Conservation (phyloP, 1,284 basidiomycete genomes). For the Sutorius eximius region DNA sequence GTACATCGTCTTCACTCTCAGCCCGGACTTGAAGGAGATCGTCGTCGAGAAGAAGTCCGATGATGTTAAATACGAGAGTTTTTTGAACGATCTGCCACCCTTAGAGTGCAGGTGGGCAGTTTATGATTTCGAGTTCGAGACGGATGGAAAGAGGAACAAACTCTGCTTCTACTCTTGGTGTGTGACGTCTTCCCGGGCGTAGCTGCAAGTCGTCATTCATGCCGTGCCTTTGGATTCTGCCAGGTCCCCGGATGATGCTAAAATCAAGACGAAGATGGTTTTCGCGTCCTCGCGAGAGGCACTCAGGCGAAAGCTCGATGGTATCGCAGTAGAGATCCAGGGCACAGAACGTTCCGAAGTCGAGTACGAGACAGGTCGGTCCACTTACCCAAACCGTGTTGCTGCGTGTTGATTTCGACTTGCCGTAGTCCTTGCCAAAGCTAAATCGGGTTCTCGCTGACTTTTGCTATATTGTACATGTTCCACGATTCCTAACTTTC, state of each 20-base stretch:
- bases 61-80: slow-evolving; percentile 67
- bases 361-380: slow-evolving; percentile 73
- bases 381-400: not conserved
- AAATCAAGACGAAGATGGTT: slow-evolving; percentile 94
- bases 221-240: not conserved
- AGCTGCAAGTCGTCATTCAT: not conserved
- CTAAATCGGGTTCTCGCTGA: slow-evolving; percentile 14
- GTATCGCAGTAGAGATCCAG: slow-evolving; percentile 82
- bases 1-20: slow-evolving; percentile 86
- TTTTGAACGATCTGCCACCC: slow-evolving; percentile 76
- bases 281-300: slow-evolving; percentile 92
- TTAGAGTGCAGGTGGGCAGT: slow-evolving; percentile 85
- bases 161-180: slow-evolving; percentile 85
- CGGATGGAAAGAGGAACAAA: slow-evolving; percentile 86
- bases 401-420: slow-evolving; percentile 5
- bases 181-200: slow-evolving; percentile 28
- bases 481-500: not conserved
- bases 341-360: slow-evolving; percentile 84
- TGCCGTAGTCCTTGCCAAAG: slow-evolving; percentile 22
- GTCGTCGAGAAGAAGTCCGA: slow-evolving; percentile 64
- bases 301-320: slow-evolving; percentile 70
- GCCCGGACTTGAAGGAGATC: slow-evolving; percentile 69
- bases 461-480: slow-evolving; percentile 12
- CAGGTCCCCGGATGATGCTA: slow-evolving; percentile 88
- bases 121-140: slow-evolving; percentile 90